These are phyloP conservation scores for Zasmidium angulare DNA, from an alignment of 2,329 filamentous ascomycete genomes.

Conservation along the genomic window DNA sequence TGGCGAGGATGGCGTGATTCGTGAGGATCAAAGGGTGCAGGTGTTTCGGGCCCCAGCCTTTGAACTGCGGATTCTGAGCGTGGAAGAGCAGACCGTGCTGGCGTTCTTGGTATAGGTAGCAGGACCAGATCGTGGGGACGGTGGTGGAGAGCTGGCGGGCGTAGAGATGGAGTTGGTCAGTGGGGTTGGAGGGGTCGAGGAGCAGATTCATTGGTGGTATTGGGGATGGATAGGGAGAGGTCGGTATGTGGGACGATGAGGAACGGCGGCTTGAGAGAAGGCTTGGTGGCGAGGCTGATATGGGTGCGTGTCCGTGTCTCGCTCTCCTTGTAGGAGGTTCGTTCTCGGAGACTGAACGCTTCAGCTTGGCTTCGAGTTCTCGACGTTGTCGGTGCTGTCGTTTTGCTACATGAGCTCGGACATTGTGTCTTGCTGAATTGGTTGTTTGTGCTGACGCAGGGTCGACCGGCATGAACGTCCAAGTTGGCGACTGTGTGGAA, in stretches of 20 bases:
- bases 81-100: slow-evolving; percentile 4
- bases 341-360: not conserved
- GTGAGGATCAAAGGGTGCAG: not conserved
- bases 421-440: not conserved
- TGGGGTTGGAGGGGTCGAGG: not conserved
- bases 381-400: slow-evolving; percentile 1
- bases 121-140: not conserved
- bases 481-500: not conserved
- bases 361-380: not conserved
- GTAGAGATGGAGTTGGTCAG: not conserved
- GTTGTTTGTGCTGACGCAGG: not conserved
- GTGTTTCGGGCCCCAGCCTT: not conserved
- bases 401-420: slow-evolving; percentile 1
- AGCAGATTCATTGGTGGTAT: not conserved
- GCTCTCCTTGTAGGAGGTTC: not conserved
- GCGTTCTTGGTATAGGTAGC: slow-evolving; percentile 1
- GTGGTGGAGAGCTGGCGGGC: not conserved
- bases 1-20: slow-evolving; percentile 2
- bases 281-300: not conserved
- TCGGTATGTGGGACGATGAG: not conserved
- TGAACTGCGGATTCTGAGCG: not conserved
- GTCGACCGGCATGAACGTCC: not conserved
- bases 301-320: not conserved
- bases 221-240: not conserved
- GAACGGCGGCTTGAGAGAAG: not conserved